phyloP scores from a whole-genome alignment of 352 stramenopile species.

The Globisporangium splendens region DNA sequence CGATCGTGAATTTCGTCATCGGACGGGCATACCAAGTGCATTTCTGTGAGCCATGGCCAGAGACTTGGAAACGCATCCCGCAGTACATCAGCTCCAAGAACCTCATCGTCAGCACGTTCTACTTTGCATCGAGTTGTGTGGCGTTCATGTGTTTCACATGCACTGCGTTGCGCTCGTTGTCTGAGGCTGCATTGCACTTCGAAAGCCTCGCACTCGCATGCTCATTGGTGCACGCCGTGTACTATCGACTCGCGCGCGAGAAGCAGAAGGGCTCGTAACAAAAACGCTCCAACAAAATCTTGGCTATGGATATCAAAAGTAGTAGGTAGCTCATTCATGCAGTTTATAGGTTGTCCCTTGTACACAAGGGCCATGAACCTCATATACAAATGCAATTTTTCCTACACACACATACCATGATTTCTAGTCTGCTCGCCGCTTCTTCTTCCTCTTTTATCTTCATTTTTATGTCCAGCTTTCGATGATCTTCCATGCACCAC shows the following conservation, averaged over 20 bases:
- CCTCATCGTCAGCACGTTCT: conserved; percentile 54
- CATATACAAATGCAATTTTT: conserved; percentile 1
- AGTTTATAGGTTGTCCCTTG: neutral
- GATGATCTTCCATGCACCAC: neutral
- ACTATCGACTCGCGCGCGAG: conserved; percentile 16
- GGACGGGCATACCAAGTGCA: conserved; percentile 48
- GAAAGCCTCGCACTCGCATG: conserved; percentile 36
- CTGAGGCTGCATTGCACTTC: conserved; percentile 42
- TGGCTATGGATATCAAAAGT: neutral
- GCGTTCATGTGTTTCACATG: conserved; percentile 36
- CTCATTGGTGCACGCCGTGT: conserved; percentile 47
- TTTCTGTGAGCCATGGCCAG: conserved; percentile 41
- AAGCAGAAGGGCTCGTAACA: neutral
- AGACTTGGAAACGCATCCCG: conserved; percentile 45
- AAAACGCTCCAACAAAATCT: too few relatives aligned
- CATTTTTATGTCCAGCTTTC: neutral
- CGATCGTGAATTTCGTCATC: conserved; percentile 32
- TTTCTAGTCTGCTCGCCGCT: conserved; percentile 1
- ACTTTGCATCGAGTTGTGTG: conserved; percentile 34
- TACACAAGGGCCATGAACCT: neutral
- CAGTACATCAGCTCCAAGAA: conserved; percentile 62
- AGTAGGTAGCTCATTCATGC: neutral
- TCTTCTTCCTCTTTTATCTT: conserved; percentile 4
- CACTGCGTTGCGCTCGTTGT: conserved; percentile 37
- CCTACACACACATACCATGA: neutral